Percentiles rank a stretch among this genome's conserved stretches.
phyloP scores from a whole-genome alignment of 345 rosid species.

The Limnanthes douglasii region DNA sequence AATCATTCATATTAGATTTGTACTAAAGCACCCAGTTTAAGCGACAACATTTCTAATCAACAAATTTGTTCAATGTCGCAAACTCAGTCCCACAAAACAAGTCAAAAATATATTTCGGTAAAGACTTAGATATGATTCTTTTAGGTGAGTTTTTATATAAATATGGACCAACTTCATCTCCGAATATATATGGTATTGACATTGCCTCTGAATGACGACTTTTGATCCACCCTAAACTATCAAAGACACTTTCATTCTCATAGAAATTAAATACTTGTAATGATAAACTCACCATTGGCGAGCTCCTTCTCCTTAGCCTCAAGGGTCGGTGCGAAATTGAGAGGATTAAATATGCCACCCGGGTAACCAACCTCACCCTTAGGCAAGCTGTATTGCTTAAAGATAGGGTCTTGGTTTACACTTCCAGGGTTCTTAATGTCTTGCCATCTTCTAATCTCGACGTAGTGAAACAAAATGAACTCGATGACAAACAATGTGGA shows the following conservation, averaged over 20 bases:
- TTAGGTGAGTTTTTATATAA: too few relatives aligned
- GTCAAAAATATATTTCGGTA: not conserved
- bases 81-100: too few relatives aligned
- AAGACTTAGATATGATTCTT: too few relatives aligned
- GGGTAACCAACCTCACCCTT: constrained; percentile 79
- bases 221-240: too few relatives aligned
- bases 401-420: constrained; percentile 97
- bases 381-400: constrained; percentile 95
- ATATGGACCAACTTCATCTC: too few relatives aligned
- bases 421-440: constrained; percentile 96
- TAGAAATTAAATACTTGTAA: not conserved
- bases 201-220: too few relatives aligned
- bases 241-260: not conserved
- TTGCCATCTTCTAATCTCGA: constrained; percentile 97
- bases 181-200: too few relatives aligned
- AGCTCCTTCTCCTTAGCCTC: constrained; percentile 97
- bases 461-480: constrained; percentile 91
- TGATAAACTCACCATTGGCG: constrained; percentile 49
- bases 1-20: too few relatives aligned
- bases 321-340: constrained; percentile 65
- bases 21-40: too few relatives aligned
- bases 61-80: too few relatives aligned
- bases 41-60: too few relatives aligned
- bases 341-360: constrained; percentile 86
- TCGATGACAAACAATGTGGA: constrained; percentile 90